Percentiles rank a stretch among this genome's conserved stretches.
Conservation (phyloP, 176 grass and related monocot species). For the Avena sativa region DNA sequence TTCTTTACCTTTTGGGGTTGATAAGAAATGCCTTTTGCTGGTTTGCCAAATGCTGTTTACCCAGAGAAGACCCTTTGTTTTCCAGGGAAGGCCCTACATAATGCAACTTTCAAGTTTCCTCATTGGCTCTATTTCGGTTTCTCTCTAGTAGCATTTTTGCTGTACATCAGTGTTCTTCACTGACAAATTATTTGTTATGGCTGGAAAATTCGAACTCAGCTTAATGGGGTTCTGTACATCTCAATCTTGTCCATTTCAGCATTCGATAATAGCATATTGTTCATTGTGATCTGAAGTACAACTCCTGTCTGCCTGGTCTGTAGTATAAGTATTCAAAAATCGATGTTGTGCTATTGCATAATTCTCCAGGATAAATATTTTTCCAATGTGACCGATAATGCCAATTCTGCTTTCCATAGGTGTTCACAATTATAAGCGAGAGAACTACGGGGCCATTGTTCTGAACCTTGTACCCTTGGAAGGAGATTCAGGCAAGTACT, state of each 20-base stretch:
- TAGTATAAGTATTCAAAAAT: neutral
- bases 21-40: neutral
- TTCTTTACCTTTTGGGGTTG: neutral
- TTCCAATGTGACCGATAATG: neutral
- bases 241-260: neutral
- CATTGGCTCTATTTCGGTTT: slow-evolving; percentile 13
- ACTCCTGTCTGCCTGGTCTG: neutral
- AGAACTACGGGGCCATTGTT: neutral
- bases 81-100: neutral
- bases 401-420: neutral
- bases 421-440: neutral
- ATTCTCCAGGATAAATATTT: neutral
- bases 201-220: neutral
- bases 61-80: neutral
- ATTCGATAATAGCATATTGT: neutral
- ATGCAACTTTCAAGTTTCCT: neutral
- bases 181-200: neutral
- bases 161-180: neutral
- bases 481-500: neutral
- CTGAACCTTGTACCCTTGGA: neutral
- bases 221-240: neutral
- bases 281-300: neutral
- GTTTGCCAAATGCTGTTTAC: neutral
- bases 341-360: neutral
- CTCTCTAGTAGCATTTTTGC: neutral